Conservation (phyloP, 768 basidiomycete species). For the Coprinopsis strossmayeri region DNA sequence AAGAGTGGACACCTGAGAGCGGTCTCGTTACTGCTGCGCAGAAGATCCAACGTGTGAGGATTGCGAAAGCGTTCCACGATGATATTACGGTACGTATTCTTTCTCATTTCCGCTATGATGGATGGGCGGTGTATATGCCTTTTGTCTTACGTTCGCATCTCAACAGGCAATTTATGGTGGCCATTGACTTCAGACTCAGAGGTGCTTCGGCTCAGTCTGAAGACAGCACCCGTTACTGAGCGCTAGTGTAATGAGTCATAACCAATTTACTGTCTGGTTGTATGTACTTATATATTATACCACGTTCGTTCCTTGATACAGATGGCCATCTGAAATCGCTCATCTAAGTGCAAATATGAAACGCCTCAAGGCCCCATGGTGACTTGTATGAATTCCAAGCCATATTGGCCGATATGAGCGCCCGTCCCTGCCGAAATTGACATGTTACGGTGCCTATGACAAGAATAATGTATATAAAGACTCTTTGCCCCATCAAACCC, state of each 20-base stretch:
- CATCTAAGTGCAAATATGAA: not conserved
- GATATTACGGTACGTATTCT: slow-evolving; percentile 20
- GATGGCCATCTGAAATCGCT: not conserved
- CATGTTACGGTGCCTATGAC: no score
- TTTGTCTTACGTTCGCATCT: not conserved
- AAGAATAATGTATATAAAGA: no score
- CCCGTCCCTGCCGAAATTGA: no score
- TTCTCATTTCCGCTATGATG: not conserved
- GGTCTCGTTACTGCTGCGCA: slow-evolving; percentile 67
- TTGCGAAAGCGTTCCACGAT: slow-evolving; percentile 26
- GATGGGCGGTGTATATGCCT: not conserved
- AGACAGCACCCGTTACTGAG: not conserved
- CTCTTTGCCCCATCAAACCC: no score
- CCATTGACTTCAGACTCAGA: not conserved
- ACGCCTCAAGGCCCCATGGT: no score
- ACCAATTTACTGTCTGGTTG: not conserved
- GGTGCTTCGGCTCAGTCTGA: not conserved
- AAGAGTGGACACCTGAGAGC: slow-evolving; percentile 91
- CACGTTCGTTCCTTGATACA: not conserved
- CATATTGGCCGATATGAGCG: no score
- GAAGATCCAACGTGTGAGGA: slow-evolving; percentile 30
- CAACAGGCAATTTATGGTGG: not conserved
- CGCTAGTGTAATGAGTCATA: not conserved
- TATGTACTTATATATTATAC: not conserved
- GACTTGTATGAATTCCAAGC: no score